Evolutionary conservation across 495 filamentous ascomycete species (phyloP).

Genomic region (Neurospora terricola): DNA sequence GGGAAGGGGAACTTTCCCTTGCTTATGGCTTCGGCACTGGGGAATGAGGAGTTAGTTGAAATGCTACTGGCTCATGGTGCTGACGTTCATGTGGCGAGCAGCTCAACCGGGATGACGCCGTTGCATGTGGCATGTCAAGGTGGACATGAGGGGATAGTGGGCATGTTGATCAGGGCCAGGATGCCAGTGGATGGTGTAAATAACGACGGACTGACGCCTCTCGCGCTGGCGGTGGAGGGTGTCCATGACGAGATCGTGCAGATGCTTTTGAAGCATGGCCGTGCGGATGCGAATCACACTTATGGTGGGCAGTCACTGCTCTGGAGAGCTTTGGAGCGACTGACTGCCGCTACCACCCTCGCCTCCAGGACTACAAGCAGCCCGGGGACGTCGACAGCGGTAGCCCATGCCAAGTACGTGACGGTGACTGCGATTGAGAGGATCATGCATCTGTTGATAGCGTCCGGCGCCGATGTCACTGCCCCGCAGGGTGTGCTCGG

Average conservation of each 20-base stretch:
- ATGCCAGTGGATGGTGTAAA: conserved; percentile 10
- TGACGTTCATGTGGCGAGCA: conserved; percentile 12
- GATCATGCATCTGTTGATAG: conserved; percentile 4
- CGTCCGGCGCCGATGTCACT: conserved; percentile 1
- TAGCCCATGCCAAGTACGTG: neutral
- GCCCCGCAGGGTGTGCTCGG: conserved; percentile 3
- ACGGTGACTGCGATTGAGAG: neutral
- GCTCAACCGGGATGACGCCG: conserved; percentile 3
- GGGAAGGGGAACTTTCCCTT: conserved; percentile 4
- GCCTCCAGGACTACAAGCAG: neutral
- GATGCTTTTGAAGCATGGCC: conserved; percentile 15
- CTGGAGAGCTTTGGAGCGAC: neutral
- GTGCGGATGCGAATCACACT: conserved; percentile 18
- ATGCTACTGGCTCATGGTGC: conserved; percentile 16
- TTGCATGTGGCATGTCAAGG: conserved; percentile 13
- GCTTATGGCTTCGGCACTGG: conserved; percentile 12
- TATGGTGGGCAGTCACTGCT: conserved; percentile 2
- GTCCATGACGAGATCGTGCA: conserved; percentile 21
- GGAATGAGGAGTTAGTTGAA: conserved; percentile 7
- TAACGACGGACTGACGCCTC: conserved; percentile 18
- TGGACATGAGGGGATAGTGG: conserved; percentile 7
- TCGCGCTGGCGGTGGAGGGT: conserved; percentile 23
- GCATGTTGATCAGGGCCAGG: conserved; percentile 7
- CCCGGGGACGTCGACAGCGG: neutral
- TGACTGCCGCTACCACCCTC: neutral